Base-by-base conservation (phyloP, 2,329 filamentous ascomycete species). In the Zymoseptoria ardabiliae region DNA sequence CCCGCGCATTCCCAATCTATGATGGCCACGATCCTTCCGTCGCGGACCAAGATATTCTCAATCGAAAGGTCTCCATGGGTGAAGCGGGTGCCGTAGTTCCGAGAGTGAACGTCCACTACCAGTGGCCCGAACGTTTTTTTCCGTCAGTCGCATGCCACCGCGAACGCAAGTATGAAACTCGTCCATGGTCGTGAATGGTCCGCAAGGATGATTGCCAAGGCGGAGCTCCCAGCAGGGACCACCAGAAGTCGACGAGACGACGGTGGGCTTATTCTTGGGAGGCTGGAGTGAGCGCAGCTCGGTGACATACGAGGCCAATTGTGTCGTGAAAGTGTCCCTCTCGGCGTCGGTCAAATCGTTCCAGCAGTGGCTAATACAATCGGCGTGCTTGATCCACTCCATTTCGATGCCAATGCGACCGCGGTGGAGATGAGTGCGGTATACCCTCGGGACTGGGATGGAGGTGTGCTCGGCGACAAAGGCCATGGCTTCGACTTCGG, bases 341-440 rank as follows among this genome's bases (percentile, higher is more conserved):
- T 61, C 22, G 10, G 50, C 25, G 20, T 22, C 50, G 13, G 53
- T 48, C 17, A 61, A 54, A 4, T 19, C 9, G 3, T 13, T 22
- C 60, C 60, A 61, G 11, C 19, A 50, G 20, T 50, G 21, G 11
- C 30, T 11, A 2, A 61, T 11, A 7, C 25, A 54, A 23, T 51
- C 17, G 53, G 52, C 51, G 22, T 65, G 65, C 11, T 55, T 41
- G 6, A 68, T 62, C 51, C 55, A 61, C 28, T 65, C 56, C 78
- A 81, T 82, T 0, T 81, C 69, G 50, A 81, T 79, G 62, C 78
- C 79, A 0, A 75, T 70, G 3, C 63, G 62, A n/a, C 72, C 72
- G 5, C 72, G 70, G 57, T 74, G 48, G 1, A 70, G 55, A 55
- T 81, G 81, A 28, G 77, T 70, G 61, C 72, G 78, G 61, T 77